Percentiles rank a stretch among this genome's conserved stretches.
Evolutionary conservation across 2,329 filamentous ascomycete genomes (phyloP).

Genomic region (Colletotrichum sidae): DNA sequence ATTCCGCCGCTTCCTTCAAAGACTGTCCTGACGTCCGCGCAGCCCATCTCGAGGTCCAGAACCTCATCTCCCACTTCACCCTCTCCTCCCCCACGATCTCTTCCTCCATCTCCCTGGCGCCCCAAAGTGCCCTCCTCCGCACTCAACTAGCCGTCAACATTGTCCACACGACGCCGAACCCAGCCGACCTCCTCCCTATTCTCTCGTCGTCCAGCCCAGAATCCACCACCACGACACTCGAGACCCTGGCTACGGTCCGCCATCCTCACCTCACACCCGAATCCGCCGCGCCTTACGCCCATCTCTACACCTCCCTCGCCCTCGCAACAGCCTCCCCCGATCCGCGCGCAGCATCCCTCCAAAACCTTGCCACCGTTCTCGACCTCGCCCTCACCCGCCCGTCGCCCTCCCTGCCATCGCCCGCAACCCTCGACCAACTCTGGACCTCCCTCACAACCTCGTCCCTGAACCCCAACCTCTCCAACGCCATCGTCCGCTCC

Average conservation of each 20-base stretch:
- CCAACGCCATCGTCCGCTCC: slow-evolving; percentile 60
- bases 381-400: slow-evolving; percentile 50
- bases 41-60: slow-evolving; percentile 59
- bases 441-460: slow-evolving; percentile 54
- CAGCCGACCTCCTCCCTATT: slow-evolving; percentile 25
- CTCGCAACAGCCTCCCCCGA: slow-evolving; percentile 53
- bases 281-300: slow-evolving; percentile 44
- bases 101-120: slow-evolving; percentile 9
- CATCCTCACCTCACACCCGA: slow-evolving; percentile 40
- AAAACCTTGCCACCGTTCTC: slow-evolving; percentile 59
- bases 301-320: slow-evolving; percentile 57
- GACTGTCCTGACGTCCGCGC: slow-evolving; percentile 55
- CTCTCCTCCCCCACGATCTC: slow-evolving; percentile 9
- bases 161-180: slow-evolving; percentile 39
- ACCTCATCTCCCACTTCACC: slow-evolving; percentile 51
- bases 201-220: slow-evolving; percentile 45
- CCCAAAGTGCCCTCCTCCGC: slow-evolving; percentile 51
- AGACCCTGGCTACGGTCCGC: slow-evolving; percentile 50
- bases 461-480: slow-evolving; percentile 59
- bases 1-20: slow-evolving; percentile 26
- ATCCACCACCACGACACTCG: slow-evolving; percentile 51
- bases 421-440: slow-evolving; percentile 49
- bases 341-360: slow-evolving; percentile 59
- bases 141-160: slow-evolving; percentile 51
- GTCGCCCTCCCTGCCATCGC: slow-evolving; percentile 46